Conservation (phyloP, 495 filamentous ascomycete species). For the Penicillium parvum region DNA sequence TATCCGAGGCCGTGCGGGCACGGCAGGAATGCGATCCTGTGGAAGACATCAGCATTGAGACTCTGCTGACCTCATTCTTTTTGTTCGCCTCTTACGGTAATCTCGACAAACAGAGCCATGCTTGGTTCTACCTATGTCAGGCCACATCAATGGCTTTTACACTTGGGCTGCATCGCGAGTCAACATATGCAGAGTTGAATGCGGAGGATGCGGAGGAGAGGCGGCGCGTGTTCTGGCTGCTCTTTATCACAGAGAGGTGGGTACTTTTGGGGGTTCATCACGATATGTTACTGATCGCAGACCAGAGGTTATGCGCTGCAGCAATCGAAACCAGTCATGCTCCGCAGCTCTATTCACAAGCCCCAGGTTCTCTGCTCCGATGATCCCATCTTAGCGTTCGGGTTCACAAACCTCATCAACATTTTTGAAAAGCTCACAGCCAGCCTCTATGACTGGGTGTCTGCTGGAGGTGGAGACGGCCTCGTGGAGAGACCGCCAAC, state of each 20-base stretch:
- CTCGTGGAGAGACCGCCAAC: constrained; percentile 34
- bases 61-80: constrained; percentile 74
- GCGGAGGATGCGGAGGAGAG: constrained; percentile 48
- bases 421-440: constrained; percentile 46
- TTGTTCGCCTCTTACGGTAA: constrained; percentile 72
- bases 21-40: constrained; percentile 71
- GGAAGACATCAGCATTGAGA: constrained; percentile 57
- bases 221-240: constrained; percentile 58
- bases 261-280: no score
- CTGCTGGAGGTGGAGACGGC: constrained; percentile 35
- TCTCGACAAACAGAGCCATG: constrained; percentile 49
- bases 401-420: constrained; percentile 53
- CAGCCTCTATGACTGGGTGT: constrained; percentile 42
- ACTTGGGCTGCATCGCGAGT: constrained; percentile 55
- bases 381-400: constrained; percentile 44
- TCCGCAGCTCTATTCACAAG: constrained; percentile 47
- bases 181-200: constrained; percentile 42
- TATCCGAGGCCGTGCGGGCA: constrained; percentile 72
- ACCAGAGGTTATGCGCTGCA: constrained; percentile 45
- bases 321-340: constrained; percentile 51
- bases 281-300: background rate
- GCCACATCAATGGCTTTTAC: constrained; percentile 55
- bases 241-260: constrained; percentile 58
- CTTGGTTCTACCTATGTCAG: constrained; percentile 63
- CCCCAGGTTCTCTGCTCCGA: constrained; percentile 44